Conservation (phyloP, 805 yeast species). For the Groenewaldozyma salmanticensis region DNA sequence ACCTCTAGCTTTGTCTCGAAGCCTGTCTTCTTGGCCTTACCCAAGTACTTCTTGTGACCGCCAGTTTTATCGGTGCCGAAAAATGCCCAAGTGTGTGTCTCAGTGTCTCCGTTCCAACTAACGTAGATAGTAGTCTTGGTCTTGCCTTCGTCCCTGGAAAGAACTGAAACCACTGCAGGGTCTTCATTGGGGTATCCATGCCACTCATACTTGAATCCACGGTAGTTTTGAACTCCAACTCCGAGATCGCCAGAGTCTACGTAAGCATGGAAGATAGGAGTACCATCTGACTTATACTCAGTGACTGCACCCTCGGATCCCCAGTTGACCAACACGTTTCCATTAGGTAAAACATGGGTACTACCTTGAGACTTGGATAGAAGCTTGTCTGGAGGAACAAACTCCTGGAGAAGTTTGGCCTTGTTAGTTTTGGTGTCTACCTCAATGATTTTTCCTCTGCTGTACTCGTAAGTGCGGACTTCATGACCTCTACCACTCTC, state of each 20-base stretch:
- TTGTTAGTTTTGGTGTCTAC: conserved; percentile 5
- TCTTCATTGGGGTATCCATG: conserved; percentile 8
- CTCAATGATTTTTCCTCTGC: conserved; percentile 7
- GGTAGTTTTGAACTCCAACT: conserved; percentile 7
- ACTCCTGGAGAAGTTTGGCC: conserved; percentile 6
- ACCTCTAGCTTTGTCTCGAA: conserved; percentile 5
- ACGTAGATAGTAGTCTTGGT: conserved; percentile 4
- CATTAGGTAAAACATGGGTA: conserved; percentile 9
- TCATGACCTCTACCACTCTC: conserved; percentile 6
- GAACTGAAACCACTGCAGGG: conserved; percentile 6
- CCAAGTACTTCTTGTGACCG: background rate
- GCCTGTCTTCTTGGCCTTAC: conserved; percentile 4
- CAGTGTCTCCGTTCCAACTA: conserved; percentile 14
- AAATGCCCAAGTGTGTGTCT: conserved; percentile 7
- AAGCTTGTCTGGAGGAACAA: conserved; percentile 6
- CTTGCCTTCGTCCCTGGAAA: background rate
- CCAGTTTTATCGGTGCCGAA: conserved; percentile 1
- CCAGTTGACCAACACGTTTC: conserved; percentile 10
- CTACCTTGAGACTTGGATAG: conserved; percentile 10
- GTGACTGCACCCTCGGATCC: conserved; percentile 10
- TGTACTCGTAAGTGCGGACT: conserved; percentile 3
- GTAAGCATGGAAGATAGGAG: conserved; percentile 9
- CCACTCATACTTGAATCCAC: conserved; percentile 12
- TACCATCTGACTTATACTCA: conserved; percentile 7
- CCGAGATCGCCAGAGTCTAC: conserved; percentile 8